Evolutionary conservation across 164 flowering plant genomes (phyloP).

Genomic region (Vitis riparia): DNA sequence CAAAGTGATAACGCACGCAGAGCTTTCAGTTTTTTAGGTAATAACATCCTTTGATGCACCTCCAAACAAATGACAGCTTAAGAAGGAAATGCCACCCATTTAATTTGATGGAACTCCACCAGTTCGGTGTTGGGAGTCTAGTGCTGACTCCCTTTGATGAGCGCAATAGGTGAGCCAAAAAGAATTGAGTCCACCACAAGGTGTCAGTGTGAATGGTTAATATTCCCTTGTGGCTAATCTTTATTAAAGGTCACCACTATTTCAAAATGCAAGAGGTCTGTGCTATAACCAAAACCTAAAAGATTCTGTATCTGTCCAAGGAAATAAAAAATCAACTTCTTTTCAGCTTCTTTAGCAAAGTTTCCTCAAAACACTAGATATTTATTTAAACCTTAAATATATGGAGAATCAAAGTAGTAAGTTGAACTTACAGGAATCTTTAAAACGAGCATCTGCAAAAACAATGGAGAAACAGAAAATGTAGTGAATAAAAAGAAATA

Average conservation of each 20-base stretch:
- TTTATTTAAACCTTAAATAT: background rate
- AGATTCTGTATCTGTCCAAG: background rate
- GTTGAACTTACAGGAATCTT: slow-evolving; percentile 64
- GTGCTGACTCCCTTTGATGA: too few relatives aligned
- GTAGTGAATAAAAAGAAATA: background rate
- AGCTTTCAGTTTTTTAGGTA: too few relatives aligned
- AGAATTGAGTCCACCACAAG: too few relatives aligned
- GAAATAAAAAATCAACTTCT: background rate
- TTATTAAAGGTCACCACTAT: background rate
- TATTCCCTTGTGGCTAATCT: too few relatives aligned
- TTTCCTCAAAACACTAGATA: background rate
- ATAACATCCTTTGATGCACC: too few relatives aligned
- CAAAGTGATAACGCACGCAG: too few relatives aligned
- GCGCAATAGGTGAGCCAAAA: too few relatives aligned
- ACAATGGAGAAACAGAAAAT: slow-evolving; percentile 2
- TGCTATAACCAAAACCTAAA: background rate
- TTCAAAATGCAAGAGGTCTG: background rate
- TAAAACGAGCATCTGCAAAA: slow-evolving; percentile 64
- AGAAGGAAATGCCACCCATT: too few relatives aligned
- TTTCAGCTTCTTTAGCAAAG: background rate
- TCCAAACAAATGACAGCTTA: too few relatives aligned
- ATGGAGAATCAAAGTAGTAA: background rate
- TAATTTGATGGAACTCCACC: too few relatives aligned
- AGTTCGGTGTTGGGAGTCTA: too few relatives aligned
- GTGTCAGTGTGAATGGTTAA: too few relatives aligned